These are phyloP conservation scores for Plasmodium fragile DNA, from an alignment of 169 alveolate genomes.

Conservation along the genomic window DNA sequence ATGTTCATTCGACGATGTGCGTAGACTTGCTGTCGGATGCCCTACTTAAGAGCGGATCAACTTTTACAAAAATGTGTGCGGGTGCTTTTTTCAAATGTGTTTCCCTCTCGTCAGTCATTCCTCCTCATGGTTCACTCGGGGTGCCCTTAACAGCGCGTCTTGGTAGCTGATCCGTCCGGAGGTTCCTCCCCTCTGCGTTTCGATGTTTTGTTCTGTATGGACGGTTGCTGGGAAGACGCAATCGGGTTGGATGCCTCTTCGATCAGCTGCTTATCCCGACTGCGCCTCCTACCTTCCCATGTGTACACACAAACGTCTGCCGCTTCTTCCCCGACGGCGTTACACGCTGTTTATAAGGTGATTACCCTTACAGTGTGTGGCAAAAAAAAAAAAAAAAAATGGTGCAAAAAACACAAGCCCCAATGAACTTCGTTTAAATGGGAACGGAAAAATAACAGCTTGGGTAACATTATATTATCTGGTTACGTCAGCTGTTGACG, in stretches of 20 bases:
- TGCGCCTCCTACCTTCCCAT: background rate
- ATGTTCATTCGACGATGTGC: background rate
- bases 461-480: background rate
- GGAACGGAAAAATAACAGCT: background rate
- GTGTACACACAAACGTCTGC: background rate
- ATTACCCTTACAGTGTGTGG: background rate
- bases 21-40: background rate
- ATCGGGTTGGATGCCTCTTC: background rate
- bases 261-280: background rate
- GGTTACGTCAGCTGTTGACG: background rate
- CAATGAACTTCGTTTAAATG: background rate
- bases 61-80: background rate
- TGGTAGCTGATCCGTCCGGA: background rate
- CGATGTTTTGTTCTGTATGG: background rate
- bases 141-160: background rate
- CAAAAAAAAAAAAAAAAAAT: background rate
- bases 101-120: background rate
- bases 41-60: background rate
- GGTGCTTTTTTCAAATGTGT: background rate
- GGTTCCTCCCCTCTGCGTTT: background rate
- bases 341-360: background rate
- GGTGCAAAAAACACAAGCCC: background rate
- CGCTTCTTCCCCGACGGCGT: background rate
- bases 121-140: background rate
- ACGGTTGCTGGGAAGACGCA: background rate